Evolutionary conservation across 306 rosid genomes (phyloP), one percentile per base, ranked within the genome.

Genomic region (Gastrolobium bilobum): DNA sequence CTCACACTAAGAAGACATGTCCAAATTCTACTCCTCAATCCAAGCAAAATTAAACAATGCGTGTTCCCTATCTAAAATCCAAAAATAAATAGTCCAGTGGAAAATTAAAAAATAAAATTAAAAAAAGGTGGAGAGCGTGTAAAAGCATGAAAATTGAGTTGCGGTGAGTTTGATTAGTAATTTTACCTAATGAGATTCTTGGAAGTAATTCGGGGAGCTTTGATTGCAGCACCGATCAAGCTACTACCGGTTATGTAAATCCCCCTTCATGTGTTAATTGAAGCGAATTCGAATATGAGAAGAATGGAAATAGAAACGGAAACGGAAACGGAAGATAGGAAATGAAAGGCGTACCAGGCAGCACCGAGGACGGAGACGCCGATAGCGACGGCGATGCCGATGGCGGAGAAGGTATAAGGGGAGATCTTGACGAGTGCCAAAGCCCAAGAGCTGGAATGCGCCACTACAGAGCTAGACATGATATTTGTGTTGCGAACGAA

Each of bases 191-290:
- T 93, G 82, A 96, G 92, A 81, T 96, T 96, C 82, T 96, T 96
- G 50, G 99, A 96, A 81, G 99, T 96, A 68, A 96, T 93, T 60
- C 99, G 92, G 2, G 99, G 98, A 79, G 97, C 99, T 80, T 93
- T 96, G 54, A 96, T 81, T 50, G 99, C 99, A 37, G 99, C 99
- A 39, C 99, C 99, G 89, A 96, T 96, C 97, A 96, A 88, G 85
- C 98, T 96, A 73, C 99, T 96, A 60, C 99, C 98, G 43, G 99
- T 96, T 3, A 96, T 96, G 79, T 90, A 96, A 84, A 96, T 96
- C 37, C 99, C 99, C 99, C 99, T 96, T 15, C 59, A 71, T 0
- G 4, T 3, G 26, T 4, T 0, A 20, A 13, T 34, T 5, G 10
- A 68, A 75, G 9, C 63, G 56, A 56, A 59, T 43, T 46, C 38